Evolutionary conservation across 345 rosid genomes (phyloP), one percentile per base, ranked within the genome.

Genomic region (Psidium guajava): DNA sequence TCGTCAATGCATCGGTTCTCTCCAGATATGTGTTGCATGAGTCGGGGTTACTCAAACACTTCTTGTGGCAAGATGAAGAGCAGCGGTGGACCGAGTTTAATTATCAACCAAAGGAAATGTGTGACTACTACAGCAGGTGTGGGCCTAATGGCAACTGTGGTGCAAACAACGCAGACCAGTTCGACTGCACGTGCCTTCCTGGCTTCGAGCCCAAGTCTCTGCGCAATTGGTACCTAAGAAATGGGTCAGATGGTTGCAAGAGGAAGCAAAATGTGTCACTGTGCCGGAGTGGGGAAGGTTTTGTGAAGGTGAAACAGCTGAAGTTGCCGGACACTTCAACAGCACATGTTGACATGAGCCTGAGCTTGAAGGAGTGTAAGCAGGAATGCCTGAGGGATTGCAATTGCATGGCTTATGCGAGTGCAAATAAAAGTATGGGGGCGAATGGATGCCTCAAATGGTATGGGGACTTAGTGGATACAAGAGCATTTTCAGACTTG

Each of bases 71-170:
- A 12, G 86, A 32, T 20, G 74, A 24, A 18, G 90, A 86, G 8
- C 88, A 59, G 58, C 87, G 24, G n/a, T 95, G 98, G 96, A 87
- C 85, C 1, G 90, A 81, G 28, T 86, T 88, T 61, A 88, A 89
- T 91, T 87, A 86, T 5, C 90, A 87, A 64, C 96, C 96, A 5
- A 90, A 91, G 54, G 96, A 96, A 47, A 86, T 80, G 42, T 96
- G 98, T 81, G 98, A 94, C 53, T 77, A 59, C 84, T 93, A 91
- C 73, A 42, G 85, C 18, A 87, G 87, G 25, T 96, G 98, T 49
- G 98, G 96, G 25, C 84, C 83, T 6, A 91, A 91, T 59, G 84
- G 88, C 85, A 87, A 87, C 22, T 93, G 96, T 6, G 89, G 92
- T 85, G 82, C 92, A 2, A 84, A 86, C 8, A 77, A 27, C 16